Base-by-base conservation (phyloP, 75 land plant species). In the Pseudotsuga menziesii region DNA sequence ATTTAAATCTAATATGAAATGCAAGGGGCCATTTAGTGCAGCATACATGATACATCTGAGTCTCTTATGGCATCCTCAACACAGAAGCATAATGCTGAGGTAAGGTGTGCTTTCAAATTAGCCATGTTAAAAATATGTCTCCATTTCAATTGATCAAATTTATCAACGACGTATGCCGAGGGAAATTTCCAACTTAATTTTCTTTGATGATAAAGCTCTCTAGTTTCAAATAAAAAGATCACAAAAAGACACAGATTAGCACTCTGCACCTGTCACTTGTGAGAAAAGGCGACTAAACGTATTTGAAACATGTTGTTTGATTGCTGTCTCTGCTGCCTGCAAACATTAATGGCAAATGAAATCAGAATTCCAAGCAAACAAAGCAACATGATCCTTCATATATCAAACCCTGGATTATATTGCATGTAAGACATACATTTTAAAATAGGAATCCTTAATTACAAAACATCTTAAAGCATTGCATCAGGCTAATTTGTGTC, bases 311-410 rank as follows among this genome's bases (percentile, higher is more conserved):
- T 93, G 85, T 71, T 91, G 83, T 73, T 78, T 88, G 61, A 93
- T 79, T 61, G 88, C 88, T 72, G 76, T 71, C 35, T 83, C 84
- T 72, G 91, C 85, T 73, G 90, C 93, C 98, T 95, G 92, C 27
- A 72, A 73, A 80, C 25, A 70, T 76, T 44, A 61, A 22, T 7
- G 14, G 48, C 57, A 69, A 35, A 56, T 26, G 52, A 56, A 76
- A 61, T 64, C 52, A 58, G 61, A 15, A 6, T 2, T 3, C 60
- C 2, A 39, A 44, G 39, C 64, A 6, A 25, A 48, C 27, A 61
- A 61, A 7, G 14, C 72, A 77, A 44, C 17, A 17, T 3, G 17
- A 61, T 26, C 15, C 54, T 35, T 54, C 12, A 61, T 61, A 61
- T 25, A 5, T 61, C 32, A 61, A 61, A 61, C 3, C 64, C 26